Evolutionary conservation across 202 grass and related monocot genomes (phyloP).

Genomic region (Zizania palustris): DNA sequence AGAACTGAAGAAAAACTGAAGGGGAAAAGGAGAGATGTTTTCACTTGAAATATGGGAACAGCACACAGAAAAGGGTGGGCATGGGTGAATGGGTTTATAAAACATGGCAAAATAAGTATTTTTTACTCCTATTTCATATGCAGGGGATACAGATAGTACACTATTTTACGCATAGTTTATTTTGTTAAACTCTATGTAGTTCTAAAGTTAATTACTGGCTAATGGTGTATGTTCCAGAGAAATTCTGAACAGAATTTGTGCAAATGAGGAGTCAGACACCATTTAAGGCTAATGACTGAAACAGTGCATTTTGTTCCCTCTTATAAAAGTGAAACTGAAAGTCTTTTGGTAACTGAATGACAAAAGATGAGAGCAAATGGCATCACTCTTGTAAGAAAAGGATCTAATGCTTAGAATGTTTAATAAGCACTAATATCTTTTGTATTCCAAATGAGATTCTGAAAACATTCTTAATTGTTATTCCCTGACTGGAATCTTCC

Average conservation of each 20-base stretch:
- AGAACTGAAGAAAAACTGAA: background rate
- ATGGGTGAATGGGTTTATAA: background rate
- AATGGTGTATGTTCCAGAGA: background rate
- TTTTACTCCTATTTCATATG: too few species aligned
- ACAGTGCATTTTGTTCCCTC: background rate
- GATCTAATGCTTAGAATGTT: background rate
- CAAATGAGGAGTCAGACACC: too few species aligned
- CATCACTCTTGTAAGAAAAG: conserved; percentile 14
- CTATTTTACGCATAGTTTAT: background rate
- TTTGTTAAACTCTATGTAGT: conserved; percentile 2
- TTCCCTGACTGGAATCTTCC: background rate
- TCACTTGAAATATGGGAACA: background rate
- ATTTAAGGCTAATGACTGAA: background rate
- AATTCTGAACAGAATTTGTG: background rate
- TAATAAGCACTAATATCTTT: background rate
- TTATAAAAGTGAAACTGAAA: background rate
- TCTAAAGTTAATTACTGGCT: background rate
- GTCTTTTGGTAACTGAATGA: background rate
- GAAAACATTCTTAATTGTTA: conserved; percentile 19
- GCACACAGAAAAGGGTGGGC: background rate
- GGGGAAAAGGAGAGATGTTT: background rate
- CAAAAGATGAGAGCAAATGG: background rate
- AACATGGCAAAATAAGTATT: background rate
- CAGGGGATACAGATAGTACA: background rate
- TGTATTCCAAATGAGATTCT: conserved; percentile 1